Conservation (phyloP, 1,284 basidiomycete species). For the Hemileia vastatrix region DNA sequence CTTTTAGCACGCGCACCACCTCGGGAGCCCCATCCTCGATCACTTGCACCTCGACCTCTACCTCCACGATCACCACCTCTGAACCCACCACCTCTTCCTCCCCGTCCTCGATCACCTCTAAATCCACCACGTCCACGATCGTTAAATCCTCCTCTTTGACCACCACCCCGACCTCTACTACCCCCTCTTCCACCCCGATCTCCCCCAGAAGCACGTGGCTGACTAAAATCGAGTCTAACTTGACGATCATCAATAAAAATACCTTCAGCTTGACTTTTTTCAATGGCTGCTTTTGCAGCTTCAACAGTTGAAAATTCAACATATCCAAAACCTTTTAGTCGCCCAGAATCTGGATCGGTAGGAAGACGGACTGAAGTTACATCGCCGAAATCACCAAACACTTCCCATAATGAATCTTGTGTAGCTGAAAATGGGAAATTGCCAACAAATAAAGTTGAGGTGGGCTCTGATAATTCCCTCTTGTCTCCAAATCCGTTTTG, state of each 20-base stretch:
- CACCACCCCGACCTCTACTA: constrained; percentile 46
- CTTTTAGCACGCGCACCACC: constrained; percentile 22
- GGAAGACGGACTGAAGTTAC: constrained; percentile 82
- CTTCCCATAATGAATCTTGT: constrained; percentile 82
- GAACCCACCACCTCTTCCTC: constrained; percentile 44
- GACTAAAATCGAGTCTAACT: constrained; percentile 79
- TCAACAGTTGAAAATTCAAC: constrained; percentile 81
- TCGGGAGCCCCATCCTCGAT: constrained; percentile 28
- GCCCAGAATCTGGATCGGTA: constrained; percentile 82
- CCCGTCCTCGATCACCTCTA: constrained; percentile 47
- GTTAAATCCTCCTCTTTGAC: constrained; percentile 31
- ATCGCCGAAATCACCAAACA: constrained; percentile 80
- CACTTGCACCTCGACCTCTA: constrained; percentile 43
- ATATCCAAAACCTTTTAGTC: constrained; percentile 92
- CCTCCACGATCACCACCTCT: constrained; percentile 40
- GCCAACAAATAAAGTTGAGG: constrained; percentile 75
- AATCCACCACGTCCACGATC: constrained; percentile 49
- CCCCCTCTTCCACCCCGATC: constrained; percentile 49
- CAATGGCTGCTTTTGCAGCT: constrained; percentile 70
- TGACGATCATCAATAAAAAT: constrained; percentile 71
- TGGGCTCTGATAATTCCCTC: constrained; percentile 53
- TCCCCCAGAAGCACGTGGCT: constrained; percentile 63
- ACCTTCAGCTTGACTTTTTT: constrained; percentile 50
- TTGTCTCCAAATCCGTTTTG: constrained; percentile 67
- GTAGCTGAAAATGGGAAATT: constrained; percentile 71